Evolutionary conservation across 176 grass and related monocot species (phyloP).

Genomic region (Avena atlantica): DNA sequence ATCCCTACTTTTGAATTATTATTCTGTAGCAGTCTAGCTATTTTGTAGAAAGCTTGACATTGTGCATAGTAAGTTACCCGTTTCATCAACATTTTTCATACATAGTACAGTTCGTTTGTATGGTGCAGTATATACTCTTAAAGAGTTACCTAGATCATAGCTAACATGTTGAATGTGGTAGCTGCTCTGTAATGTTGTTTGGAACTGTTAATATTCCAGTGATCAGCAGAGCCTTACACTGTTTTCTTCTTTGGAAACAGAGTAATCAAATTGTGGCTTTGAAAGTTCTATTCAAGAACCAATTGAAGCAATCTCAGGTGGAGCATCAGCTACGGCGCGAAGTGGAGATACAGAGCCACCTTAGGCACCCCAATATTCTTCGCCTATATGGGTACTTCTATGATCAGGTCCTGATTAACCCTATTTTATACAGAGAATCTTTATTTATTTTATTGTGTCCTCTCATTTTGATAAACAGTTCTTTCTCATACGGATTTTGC

Average conservation of each 20-base stretch:
- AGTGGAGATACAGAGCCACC: slow-evolving; percentile 93
- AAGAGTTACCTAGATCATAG: background rate
- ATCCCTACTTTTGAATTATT: background rate
- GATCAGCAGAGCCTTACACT: slow-evolving; percentile 4
- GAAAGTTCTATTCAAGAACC: slow-evolving; percentile 98
- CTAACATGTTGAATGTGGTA: background rate
- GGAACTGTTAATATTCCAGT: background rate
- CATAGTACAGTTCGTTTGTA: background rate
- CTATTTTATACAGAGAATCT: slow-evolving; percentile 8
- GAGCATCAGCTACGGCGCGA: slow-evolving; percentile 90
- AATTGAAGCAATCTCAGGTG: slow-evolving; percentile 85
- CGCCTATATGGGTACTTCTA: slow-evolving; percentile 95
- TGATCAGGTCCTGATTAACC: slow-evolving; percentile 64
- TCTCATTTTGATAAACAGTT: slow-evolving; percentile 29
- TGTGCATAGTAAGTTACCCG: background rate
- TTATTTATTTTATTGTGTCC: background rate
- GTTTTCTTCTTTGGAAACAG: slow-evolving; percentile 47
- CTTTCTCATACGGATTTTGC: slow-evolving; percentile 30
- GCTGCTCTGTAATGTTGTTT: background rate
- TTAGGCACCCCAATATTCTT: slow-evolving; percentile 80
- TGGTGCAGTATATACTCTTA: background rate
- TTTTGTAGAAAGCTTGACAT: background rate
- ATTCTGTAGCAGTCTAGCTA: background rate
- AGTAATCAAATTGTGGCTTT: slow-evolving; percentile 87
- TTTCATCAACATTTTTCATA: background rate